Conservation (phyloP, 305 asterid genomes). For the Fraxinus baroniana region DNA sequence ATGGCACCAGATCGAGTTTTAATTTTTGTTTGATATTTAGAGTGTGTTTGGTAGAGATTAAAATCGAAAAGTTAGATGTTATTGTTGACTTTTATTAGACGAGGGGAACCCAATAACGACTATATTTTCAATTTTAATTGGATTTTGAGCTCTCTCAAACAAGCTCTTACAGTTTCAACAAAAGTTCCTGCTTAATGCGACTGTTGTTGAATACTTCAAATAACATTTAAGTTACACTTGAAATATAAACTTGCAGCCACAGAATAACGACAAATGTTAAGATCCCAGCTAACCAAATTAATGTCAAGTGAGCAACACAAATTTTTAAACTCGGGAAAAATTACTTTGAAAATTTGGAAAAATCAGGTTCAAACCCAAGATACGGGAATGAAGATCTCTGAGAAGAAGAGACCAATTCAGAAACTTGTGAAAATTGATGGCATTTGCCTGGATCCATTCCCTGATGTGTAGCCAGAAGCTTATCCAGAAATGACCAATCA, state of each 20-base stretch:
- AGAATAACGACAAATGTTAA: background rate
- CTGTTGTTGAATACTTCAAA: background rate
- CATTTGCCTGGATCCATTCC: slow-evolving; percentile 39
- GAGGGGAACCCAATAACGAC: no score
- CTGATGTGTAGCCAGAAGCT: slow-evolving; percentile 62
- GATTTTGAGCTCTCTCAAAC: no score
- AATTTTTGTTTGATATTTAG: no score
- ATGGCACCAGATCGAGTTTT: no score
- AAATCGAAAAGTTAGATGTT: no score
- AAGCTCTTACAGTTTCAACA: background rate
- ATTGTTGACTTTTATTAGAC: no score
- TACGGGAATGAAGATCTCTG: slow-evolving; percentile 45
- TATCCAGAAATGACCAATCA: slow-evolving; percentile 81
- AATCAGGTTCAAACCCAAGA: slow-evolving; percentile 39
- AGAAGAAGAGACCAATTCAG: slow-evolving; percentile 31
- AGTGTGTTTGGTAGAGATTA: no score
- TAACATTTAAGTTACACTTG: background rate
- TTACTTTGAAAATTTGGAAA: slow-evolving; percentile 48
- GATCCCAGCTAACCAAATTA: background rate
- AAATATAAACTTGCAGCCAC: background rate
- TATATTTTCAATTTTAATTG: no score
- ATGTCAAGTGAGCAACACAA: background rate
- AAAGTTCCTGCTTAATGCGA: background rate
- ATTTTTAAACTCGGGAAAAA: background rate
- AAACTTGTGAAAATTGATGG: slow-evolving; percentile 37